A percentile compares a stretch with the other conserved stretches of the same genome.
Conservation (phyloP, 139 green algal genomes). For the Tetradesmus lagerheimii region DNA sequence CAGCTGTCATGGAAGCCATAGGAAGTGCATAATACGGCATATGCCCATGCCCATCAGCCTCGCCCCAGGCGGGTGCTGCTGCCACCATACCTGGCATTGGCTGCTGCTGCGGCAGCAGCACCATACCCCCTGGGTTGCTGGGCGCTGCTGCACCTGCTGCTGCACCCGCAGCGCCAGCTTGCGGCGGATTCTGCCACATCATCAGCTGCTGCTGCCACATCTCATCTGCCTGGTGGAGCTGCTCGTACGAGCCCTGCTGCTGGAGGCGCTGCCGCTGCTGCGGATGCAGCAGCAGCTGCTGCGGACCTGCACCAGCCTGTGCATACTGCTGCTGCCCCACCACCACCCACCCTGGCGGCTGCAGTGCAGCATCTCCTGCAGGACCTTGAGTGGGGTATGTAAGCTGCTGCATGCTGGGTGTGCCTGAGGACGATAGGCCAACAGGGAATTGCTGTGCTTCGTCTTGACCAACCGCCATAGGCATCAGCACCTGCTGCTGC, state of each 20-base stretch:
- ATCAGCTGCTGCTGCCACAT: neutral
- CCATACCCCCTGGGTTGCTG: neutral
- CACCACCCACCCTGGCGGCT: neutral
- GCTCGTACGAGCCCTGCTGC: neutral
- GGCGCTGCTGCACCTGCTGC: too few relatives aligned
- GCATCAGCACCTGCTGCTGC: slow-evolving; percentile 13
- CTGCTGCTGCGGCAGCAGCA: neutral
- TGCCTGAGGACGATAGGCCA: neutral
- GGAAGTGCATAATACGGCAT: neutral
- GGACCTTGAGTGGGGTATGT: neutral
- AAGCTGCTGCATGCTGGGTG: neutral
- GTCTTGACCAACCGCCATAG: neutral
- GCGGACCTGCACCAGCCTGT: neutral
- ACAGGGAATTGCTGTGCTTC: neutral
- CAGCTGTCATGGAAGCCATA: neutral
- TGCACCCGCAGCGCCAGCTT: too few relatives aligned
- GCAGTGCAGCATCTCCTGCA: too few relatives aligned
- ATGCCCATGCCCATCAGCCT: neutral
- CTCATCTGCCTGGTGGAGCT: neutral
- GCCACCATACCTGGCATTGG: neutral
- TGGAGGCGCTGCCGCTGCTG: neutral
- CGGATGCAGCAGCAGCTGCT: neutral
- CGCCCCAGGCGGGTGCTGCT: neutral
- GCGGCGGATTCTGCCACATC: neutral
- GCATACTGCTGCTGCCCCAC: neutral